Conservation (phyloP, 345 rosid species). For the Gynandropsis gynandra region DNA sequence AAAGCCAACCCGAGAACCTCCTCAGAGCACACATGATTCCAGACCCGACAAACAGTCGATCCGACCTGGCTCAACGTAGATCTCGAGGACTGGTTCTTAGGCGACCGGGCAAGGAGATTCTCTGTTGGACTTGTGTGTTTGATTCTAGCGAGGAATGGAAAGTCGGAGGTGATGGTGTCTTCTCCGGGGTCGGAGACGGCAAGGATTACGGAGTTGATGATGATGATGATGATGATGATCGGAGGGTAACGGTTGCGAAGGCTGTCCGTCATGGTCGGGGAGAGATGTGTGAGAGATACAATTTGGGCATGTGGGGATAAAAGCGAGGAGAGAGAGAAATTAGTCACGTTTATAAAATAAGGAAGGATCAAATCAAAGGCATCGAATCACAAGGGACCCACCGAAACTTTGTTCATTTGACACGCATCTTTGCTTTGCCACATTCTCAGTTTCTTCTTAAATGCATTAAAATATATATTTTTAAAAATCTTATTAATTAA, state of each 20-base stretch:
- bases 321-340: conserved; percentile 4
- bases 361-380: not conserved
- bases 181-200: not conserved
- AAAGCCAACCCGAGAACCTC: conserved; percentile 33
- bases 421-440: no score
- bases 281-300: not conserved
- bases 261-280: conserved; percentile 4
- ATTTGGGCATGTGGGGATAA: conserved; percentile 21
- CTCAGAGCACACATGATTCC: conserved; percentile 19
- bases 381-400: conserved; percentile 18
- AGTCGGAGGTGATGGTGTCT: conserved; percentile 7
- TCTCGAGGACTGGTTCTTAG: conserved; percentile 21
- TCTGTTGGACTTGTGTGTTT: conserved; percentile 5
- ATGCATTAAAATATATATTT: no score
- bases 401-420: not conserved
- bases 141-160: conserved; percentile 18
- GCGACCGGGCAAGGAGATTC: conserved; percentile 4
- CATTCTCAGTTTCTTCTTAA: no score
- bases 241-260: conserved; percentile 17
- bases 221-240: conserved; percentile 3
- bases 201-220: conserved; percentile 7
- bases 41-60: conserved; percentile 21
- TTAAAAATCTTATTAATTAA: no score
- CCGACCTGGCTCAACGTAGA: not conserved
- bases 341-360: conserved; percentile 21